Base-by-base conservation (phyloP, 2,329 filamentous ascomycete species). In the Harringtonia aguacate region DNA sequence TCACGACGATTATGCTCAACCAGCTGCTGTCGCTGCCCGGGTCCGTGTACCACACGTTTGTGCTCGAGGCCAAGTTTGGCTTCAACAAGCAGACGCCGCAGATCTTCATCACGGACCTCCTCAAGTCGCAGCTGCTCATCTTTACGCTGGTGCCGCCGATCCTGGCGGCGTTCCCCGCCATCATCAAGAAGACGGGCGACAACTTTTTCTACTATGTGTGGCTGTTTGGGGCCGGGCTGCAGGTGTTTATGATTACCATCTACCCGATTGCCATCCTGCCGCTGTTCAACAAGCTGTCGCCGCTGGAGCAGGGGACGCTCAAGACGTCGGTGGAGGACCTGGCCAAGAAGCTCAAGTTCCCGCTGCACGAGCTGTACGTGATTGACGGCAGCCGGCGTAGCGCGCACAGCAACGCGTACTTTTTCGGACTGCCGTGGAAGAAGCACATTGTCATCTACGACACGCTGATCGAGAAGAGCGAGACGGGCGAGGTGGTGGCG, bases 371-470 rank as follows among this genome's bases (percentile, higher is more conserved):
- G 59, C 75, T 98, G 36, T 87, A 94, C 59, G 89, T 97, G 57
- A 98, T 98, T 57, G 86, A 94, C 60, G 87, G 86, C 40, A 89
- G 84, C 68, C 90, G 90, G 70, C 77, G 86, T 55, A 87, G 82
- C 59, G 84, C 85, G 21, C 86, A 94, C 67, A 88, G 83, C 67
- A 94, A 94, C 58, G 53, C 86, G 18, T 94, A 94, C 66, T 98
- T 98, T 69, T 95, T 94, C 56, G 92, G 92, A 48, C 77, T 98
- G 45, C 92, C 92, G 35, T 98, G 90, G 89, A 95, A 95, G 77
- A 97, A 97, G 77, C 94, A 97, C 70, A 98, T 98, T 69, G 92
- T 98, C 58, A 94, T 98, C 59, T 98, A 95, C 62, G 92, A 98
- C 61, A 98, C 94, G 6, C 68, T 98, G 50, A 88, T 98, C 50